phyloP scores from a whole-genome alignment of 2,329 filamentous ascomycete species.

The Fusarium musae region DNA sequence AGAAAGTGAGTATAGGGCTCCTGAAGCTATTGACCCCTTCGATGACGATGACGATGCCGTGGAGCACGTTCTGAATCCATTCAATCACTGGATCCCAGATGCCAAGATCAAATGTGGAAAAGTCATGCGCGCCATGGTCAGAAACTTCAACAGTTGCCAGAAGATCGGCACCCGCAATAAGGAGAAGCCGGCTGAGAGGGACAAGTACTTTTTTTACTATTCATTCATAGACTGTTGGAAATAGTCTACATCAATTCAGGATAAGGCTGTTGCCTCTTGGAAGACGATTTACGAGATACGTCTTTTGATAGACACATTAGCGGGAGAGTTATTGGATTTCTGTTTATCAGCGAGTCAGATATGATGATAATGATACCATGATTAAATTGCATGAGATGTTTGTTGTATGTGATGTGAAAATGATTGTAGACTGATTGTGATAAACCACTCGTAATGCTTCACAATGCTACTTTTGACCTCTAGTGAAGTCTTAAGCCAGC shows the following conservation, averaged over 20 bases:
- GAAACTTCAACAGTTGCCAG: neutral
- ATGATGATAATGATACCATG: neutral
- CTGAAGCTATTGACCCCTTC: neutral
- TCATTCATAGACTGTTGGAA: neutral
- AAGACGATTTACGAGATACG: neutral
- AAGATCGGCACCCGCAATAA: neutral
- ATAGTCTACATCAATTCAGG: too few species aligned
- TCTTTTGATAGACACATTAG: neutral
- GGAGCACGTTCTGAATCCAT: neutral
- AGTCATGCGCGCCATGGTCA: neutral
- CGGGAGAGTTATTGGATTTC: too few species aligned
- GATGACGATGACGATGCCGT: neutral
- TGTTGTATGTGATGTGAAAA: too few species aligned
- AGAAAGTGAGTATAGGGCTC: neutral
- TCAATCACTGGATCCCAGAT: neutral
- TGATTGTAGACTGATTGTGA: neutral
- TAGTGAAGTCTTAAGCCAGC: rapidly evolving
- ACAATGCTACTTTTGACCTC: neutral
- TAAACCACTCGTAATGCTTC: neutral
- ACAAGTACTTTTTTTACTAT: too few species aligned
- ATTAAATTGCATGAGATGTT: rapidly evolving
- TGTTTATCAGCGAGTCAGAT: neutral
- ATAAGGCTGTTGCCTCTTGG: too few species aligned
- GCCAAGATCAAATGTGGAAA: neutral
- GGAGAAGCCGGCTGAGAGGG: neutral